Evolutionary conservation across 345 rosid genomes (phyloP).

Genomic region (Anacardium occidentale): DNA sequence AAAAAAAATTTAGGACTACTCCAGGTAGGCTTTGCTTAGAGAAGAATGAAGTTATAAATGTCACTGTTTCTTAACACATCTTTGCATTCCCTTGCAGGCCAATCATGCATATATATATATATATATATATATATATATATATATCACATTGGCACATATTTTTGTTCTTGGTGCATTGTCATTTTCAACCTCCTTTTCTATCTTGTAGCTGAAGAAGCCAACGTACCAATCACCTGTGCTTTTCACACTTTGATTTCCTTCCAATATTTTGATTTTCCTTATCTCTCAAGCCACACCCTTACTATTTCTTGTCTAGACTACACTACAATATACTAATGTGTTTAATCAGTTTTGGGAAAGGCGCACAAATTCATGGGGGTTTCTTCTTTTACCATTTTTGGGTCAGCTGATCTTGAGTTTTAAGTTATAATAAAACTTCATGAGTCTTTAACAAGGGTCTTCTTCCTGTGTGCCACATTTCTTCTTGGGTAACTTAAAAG

Average conservation of each 20-base stretch:
- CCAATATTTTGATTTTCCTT: conserved; percentile 29
- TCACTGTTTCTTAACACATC: conserved; percentile 19
- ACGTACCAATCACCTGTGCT: conserved; percentile 54
- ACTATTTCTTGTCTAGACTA: neutral
- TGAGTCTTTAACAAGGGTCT: conserved; percentile 22
- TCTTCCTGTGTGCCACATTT: conserved; percentile 20
- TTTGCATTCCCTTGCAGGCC: conserved; percentile 36
- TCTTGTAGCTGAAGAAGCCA: conserved; percentile 59
- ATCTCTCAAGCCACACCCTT: conserved; percentile 30
- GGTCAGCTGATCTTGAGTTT: conserved; percentile 27
- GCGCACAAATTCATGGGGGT: neutral
- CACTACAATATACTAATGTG: neutral
- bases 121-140: too few relatives aligned
- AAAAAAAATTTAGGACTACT: conserved; percentile 13
- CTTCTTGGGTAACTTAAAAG: conserved; percentile 45
- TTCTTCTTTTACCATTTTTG: conserved; percentile 18
- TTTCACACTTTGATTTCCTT: conserved; percentile 41
- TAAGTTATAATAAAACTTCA: conserved; percentile 17
- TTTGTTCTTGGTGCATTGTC: conserved; percentile 59
- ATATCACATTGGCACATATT: conserved; percentile 23
- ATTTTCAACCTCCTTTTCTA: conserved; percentile 42
- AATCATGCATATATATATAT: conserved; percentile 45
- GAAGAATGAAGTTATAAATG: conserved; percentile 30
- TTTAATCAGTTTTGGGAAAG: conserved; percentile 3
- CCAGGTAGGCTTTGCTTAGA: conserved; percentile 38